Conservation (phyloP, 148 eudicot species). For the Heliosperma pusillum region DNA sequence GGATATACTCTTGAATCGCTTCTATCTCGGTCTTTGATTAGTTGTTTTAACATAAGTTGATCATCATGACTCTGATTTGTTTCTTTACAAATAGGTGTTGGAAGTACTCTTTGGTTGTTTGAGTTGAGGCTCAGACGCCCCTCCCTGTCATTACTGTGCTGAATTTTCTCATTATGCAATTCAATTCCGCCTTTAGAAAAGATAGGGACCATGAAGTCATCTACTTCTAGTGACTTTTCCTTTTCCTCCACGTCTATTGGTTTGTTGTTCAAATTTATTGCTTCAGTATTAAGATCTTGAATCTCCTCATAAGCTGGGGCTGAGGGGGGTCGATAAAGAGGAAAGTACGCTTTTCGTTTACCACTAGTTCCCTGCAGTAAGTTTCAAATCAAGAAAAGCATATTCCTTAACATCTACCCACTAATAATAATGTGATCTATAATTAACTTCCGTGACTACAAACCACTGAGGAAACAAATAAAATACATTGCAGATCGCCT, state of each 20-base stretch:
- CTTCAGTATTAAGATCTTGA: slow-evolving; percentile 35
- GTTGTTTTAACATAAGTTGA: slow-evolving; percentile 32
- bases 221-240: slow-evolving; percentile 51
- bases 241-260: slow-evolving; percentile 27
- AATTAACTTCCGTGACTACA: slow-evolving; percentile 1
- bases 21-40: slow-evolving; percentile 22
- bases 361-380: slow-evolving; percentile 47
- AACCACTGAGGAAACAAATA: background rate
- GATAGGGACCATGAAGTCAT: slow-evolving; percentile 77
- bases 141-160: slow-evolving; percentile 24
- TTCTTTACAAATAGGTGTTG: slow-evolving; percentile 27
- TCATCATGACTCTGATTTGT: slow-evolving; percentile 22
- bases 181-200: slow-evolving; percentile 43
- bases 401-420: slow-evolving; percentile 4
- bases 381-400: background rate
- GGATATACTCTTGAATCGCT: slow-evolving; percentile 30
- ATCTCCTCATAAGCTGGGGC: slow-evolving; percentile 36
- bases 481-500: background rate
- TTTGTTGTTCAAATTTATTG: slow-evolving; percentile 29
- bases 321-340: slow-evolving; percentile 35
- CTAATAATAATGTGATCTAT: background rate
- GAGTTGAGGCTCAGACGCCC: slow-evolving; percentile 23
- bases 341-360: slow-evolving; percentile 42
- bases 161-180: slow-evolving; percentile 25
- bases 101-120: slow-evolving; percentile 20